Evolutionary conservation across 2,329 filamentous ascomycete species (phyloP).

Genomic region (Tolypocladium endophyticum): DNA sequence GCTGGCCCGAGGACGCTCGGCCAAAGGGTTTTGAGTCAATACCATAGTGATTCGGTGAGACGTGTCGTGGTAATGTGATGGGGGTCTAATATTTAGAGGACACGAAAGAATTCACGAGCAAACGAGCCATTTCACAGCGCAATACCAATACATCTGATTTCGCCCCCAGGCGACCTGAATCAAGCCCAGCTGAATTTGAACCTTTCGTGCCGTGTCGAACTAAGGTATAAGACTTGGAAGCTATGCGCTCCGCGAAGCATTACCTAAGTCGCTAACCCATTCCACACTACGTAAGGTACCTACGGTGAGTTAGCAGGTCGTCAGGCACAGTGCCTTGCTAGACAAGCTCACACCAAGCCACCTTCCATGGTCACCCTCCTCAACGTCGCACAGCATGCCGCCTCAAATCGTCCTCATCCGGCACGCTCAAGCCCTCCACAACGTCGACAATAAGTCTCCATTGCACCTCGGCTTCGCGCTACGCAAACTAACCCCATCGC

Average conservation of each 20-base stretch:
- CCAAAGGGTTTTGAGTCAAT: not conserved
- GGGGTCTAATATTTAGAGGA: not conserved
- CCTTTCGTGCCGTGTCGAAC: too few relatives aligned
- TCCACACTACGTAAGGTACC: too few relatives aligned
- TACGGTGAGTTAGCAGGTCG: not conserved
- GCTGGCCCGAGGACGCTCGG: not conserved
- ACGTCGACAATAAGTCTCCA: constrained; percentile 36
- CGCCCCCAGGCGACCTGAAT: not conserved
- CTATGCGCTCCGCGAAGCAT: too few relatives aligned
- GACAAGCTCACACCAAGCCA: not conserved
- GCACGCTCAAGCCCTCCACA: constrained; percentile 67
- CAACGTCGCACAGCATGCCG: constrained; percentile 28
- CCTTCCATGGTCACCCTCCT: not conserved
- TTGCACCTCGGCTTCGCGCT: not conserved
- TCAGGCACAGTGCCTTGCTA: not conserved
- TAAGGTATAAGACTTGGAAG: too few relatives aligned
- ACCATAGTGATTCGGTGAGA: not conserved
- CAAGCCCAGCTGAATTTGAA: not conserved
- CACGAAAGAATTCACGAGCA: not conserved
- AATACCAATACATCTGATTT: not conserved
- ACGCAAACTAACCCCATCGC: constrained; percentile 4
- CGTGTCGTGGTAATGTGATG: not conserved
- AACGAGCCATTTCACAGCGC: not conserved
- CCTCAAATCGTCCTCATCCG: constrained; percentile 69
- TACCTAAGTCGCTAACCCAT: too few relatives aligned